These are phyloP conservation scores for Corymbia calophylla DNA, from an alignment of 441 rosid genomes.

Conservation along the genomic window DNA sequence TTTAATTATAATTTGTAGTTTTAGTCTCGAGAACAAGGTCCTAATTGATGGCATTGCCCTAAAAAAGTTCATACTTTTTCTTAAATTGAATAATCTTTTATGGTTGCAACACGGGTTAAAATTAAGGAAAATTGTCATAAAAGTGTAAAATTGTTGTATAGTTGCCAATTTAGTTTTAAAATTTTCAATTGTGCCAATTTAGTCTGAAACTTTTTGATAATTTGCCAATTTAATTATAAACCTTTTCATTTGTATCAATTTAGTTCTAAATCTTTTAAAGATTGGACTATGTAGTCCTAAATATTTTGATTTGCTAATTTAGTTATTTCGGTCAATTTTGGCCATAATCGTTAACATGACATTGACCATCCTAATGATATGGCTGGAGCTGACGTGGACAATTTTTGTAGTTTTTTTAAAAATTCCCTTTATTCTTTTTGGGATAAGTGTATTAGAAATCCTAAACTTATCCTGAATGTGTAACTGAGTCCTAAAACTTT, in stretches of 20 bases:
- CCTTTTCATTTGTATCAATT: not conserved
- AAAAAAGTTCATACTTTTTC: not conserved
- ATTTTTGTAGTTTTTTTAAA: no score
- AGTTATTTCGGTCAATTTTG: not conserved
- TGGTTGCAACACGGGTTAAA: no score
- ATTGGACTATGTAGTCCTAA: not conserved
- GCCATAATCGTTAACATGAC: no score
- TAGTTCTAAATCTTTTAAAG: not conserved
- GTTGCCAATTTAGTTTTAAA: not conserved
- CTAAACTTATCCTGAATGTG: rapidly evolving
- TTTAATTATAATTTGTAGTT: no score
- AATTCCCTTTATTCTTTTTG: no score
- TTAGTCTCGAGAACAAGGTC: no score
- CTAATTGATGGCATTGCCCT: not conserved
- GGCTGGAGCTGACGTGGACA: not conserved
- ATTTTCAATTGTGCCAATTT: not conserved
- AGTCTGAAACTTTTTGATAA: not conserved
- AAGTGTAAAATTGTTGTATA: not conserved
- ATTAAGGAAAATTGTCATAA: not conserved
- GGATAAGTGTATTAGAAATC: not conserved
- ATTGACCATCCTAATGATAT: no score
- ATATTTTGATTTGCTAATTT: not conserved
- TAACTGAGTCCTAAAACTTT: no score
- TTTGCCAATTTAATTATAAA: not conserved
- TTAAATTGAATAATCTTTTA: not conserved